These are phyloP conservation scores for Metschnikowia aberdeeniae DNA, from an alignment of 805 yeast species.

Conservation along the genomic window DNA sequence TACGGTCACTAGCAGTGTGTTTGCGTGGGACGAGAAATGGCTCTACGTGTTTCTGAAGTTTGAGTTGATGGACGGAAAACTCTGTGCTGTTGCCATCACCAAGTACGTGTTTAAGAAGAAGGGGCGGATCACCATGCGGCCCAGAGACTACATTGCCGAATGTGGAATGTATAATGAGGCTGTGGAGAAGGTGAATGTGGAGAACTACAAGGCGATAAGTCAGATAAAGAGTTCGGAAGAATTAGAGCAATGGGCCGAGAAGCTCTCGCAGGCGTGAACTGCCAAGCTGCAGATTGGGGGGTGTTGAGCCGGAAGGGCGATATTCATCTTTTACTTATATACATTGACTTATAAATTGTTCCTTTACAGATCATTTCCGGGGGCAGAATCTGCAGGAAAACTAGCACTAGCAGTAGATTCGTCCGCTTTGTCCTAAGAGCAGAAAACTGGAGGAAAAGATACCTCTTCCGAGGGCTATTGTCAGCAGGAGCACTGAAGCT, in stretches of 20 bases:
- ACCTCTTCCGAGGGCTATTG: too few relatives aligned
- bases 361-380: too few relatives aligned
- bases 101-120: constrained; percentile 74
- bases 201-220: constrained; percentile 39
- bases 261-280: not conserved
- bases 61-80: constrained; percentile 19
- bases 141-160: constrained; percentile 52
- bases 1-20: constrained; percentile 50
- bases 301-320: too few relatives aligned
- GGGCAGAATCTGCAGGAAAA: too few relatives aligned
- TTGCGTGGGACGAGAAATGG: constrained; percentile 91
- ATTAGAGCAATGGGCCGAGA: constrained; percentile 31
- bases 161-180: constrained; percentile 56
- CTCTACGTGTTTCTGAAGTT: constrained; percentile 66
- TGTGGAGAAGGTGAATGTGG: constrained; percentile 38
- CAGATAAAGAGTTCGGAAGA: constrained; percentile 33
- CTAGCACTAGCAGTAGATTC: too few relatives aligned
- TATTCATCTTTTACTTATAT: too few relatives aligned
- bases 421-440: too few relatives aligned
- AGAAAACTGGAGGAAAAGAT: too few relatives aligned
- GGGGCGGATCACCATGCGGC: constrained; percentile 71
- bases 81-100: constrained; percentile 61
- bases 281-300: too few relatives aligned
- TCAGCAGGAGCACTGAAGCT: too few relatives aligned
- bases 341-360: too few relatives aligned